Evolutionary conservation across 2,329 filamentous ascomycete species (phyloP), one percentile per base, ranked within the genome.

Genomic region (Clarireedia paspali): DNA sequence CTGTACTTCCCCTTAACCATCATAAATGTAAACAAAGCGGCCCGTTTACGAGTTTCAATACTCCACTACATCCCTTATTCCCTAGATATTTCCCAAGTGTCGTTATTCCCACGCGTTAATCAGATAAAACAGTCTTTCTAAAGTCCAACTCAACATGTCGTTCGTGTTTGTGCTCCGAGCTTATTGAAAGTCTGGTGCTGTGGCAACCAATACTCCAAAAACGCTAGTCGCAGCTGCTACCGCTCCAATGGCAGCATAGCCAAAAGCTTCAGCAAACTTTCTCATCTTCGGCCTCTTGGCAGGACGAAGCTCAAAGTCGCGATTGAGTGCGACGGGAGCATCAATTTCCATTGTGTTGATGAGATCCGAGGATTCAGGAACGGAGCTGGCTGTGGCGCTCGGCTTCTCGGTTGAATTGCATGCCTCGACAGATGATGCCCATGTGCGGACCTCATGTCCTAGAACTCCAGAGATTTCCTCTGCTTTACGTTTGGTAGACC

Each of bases 201-300:
- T 71, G 47, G 69, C 70, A 50, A 72, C 70, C 51, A 73, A 60
- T 45, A 66, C 62, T 12, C 68, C 67, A 58, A 73, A 72, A 27
- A 73, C 62, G 23, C 68, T 68, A 38, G 60, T 67, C 40, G 69
- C 69, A 54, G 68, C 66, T 54, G 69, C 66, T 14, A 66, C 66
- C 34, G 70, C 71, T 53, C 70, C 71, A 30, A 72, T 61, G 48
- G 70, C 68, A 53, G 66, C 65, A 50, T 66, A 70, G 20, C 63
- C 64, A 20, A 63, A 60, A 47, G 61, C 64, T 50, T 66, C 65
- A 10, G 63, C 49, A 24, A 67, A 44, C 17, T 61, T 64, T 40
- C 46, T 59, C 47, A 59, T 46, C 55, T 63, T 65, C 26, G 67
- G 46, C 53, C 60, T 63, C 65, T 70, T 70, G 12, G 55, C 45